Conservation (phyloP, 2,329 filamentous ascomycete species). For the Diaporthe vexans region DNA sequence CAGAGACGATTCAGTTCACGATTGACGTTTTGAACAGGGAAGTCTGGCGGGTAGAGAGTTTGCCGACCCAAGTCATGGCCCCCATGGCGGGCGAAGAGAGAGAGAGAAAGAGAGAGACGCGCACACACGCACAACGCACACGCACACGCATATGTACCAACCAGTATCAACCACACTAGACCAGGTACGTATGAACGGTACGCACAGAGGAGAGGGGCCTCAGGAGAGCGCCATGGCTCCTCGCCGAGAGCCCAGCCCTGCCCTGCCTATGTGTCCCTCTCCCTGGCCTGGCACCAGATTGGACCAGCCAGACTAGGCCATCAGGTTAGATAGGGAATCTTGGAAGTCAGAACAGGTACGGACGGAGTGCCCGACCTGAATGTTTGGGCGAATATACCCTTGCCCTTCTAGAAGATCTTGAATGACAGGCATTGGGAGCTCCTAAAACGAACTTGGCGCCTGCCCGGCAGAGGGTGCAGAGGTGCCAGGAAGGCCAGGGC, state of each 20-base stretch:
- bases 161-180: not conserved
- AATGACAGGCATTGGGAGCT: constrained; percentile 20
- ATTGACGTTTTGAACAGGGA: constrained; percentile 13
- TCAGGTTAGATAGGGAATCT: not conserved
- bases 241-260: too few relatives aligned
- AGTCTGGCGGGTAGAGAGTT: constrained; percentile 12
- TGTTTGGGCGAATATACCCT: constrained; percentile 11
- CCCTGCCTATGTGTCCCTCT: not conserved
- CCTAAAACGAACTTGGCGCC: constrained; percentile 18
- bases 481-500: constrained; percentile 8
- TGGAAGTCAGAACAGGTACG: too few relatives aligned
- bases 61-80: constrained; percentile 2
- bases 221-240: too few relatives aligned
- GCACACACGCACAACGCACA: too few relatives aligned
- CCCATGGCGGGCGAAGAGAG: not conserved
- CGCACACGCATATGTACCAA: too few relatives aligned
- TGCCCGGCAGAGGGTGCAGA: constrained; percentile 10
- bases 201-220: too few relatives aligned
- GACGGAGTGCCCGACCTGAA: constrained; percentile 15
- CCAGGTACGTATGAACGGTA: too few relatives aligned
- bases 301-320: not conserved
- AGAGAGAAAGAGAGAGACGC: too few relatives aligned
- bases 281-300: too few relatives aligned
- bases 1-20: constrained; percentile 19
- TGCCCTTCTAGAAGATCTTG: constrained; percentile 27